Evolutionary conservation across 345 rosid genomes (phyloP).

Genomic region (Garcia nutans): DNA sequence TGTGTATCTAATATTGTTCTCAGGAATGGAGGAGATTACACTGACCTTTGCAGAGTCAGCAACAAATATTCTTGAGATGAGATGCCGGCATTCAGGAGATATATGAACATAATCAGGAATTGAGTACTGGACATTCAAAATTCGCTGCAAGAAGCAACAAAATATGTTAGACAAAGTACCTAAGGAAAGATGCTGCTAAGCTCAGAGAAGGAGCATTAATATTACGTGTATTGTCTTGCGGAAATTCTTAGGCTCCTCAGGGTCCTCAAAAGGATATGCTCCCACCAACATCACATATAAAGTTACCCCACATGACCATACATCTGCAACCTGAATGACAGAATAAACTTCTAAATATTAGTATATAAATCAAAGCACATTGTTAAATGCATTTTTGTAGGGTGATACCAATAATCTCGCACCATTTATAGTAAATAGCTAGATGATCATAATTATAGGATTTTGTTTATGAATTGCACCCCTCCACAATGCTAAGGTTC

Average conservation of each 20-base stretch:
- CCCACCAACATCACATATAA: constrained; percentile 96
- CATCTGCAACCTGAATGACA: constrained; percentile 81
- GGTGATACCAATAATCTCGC: not conserved
- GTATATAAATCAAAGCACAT: not conserved
- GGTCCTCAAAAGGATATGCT: constrained; percentile 98
- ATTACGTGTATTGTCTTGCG: constrained; percentile 84
- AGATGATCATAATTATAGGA: not conserved
- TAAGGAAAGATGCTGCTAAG: not conserved
- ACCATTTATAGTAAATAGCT: not conserved
- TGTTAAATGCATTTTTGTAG: not conserved
- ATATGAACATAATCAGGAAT: constrained; percentile 92
- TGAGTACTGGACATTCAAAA: constrained; percentile 89
- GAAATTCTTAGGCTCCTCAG: constrained; percentile 94
- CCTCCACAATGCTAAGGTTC: not conserved
- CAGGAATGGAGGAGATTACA: constrained; percentile 13
- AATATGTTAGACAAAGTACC: constrained; percentile 12
- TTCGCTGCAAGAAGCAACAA: constrained; percentile 57
- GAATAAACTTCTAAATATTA: constrained; percentile 6
- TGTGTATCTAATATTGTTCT: not conserved
- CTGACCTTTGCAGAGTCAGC: constrained; percentile 90
- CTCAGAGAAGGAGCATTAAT: constrained; percentile 6
- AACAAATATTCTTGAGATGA: constrained; percentile 90
- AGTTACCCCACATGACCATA: constrained; percentile 99
- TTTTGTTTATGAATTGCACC: not conserved
- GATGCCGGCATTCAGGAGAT: constrained; percentile 86